Conservation (phyloP, 2,329 filamentous ascomycete genomes). For the Fusarium piperis region DNA sequence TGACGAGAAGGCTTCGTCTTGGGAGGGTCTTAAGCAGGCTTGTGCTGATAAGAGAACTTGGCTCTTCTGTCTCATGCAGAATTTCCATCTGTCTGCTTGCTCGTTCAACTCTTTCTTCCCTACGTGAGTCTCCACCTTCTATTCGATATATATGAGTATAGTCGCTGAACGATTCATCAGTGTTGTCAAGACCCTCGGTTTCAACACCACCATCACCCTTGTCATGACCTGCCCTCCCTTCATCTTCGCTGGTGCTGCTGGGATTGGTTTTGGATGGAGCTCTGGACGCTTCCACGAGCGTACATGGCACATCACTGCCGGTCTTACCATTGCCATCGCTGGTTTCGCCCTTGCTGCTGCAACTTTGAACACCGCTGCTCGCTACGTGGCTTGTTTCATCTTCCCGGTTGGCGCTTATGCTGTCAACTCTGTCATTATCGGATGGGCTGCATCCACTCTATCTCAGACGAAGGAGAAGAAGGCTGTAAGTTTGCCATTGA, state of each 20-base stretch:
- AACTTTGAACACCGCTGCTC: conserved; percentile 51
- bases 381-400: conserved; percentile 55
- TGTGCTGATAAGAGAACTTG: conserved; percentile 61
- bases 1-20: conserved; percentile 50
- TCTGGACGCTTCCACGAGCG: conserved; percentile 60
- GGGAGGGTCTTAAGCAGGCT: conserved; percentile 60
- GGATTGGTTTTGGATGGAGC: conserved; percentile 59
- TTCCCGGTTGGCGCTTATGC: conserved; percentile 55
- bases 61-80: conserved; percentile 65
- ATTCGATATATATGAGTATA: accelerated
- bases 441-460: conserved; percentile 56
- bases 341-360: conserved; percentile 54
- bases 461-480: conserved; percentile 61
- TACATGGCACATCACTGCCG: conserved; percentile 60
- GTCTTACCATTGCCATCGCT: conserved; percentile 52
- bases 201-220: conserved; percentile 59
- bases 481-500: conserved; percentile 43
- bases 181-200: conserved; percentile 60
- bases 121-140: conserved; percentile 35
- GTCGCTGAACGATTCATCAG: conserved; percentile 18
- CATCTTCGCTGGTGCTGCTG: conserved; percentile 57
- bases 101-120: conserved; percentile 59
- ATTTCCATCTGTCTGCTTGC: conserved; percentile 62
- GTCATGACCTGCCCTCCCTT: conserved; percentile 64
- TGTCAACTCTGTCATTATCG: conserved; percentile 58